Evolutionary conservation across 2,329 filamentous ascomycete genomes (phyloP).

Genomic region (Alternaria sp.): DNA sequence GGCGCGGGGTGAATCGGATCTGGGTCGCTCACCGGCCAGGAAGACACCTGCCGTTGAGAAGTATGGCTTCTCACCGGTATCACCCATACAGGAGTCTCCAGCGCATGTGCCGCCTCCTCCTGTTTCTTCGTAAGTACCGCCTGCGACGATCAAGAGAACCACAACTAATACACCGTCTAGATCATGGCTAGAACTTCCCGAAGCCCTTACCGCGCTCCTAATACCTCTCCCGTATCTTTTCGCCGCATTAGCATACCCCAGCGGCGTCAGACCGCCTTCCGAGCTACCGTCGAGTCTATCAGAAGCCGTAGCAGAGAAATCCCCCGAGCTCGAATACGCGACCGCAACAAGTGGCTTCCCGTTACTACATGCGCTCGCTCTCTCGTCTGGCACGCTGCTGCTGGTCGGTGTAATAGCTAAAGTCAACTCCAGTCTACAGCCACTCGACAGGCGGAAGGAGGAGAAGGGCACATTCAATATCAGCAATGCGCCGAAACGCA

Average conservation of each 20-base stretch:
- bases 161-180: slow-evolving; percentile 22
- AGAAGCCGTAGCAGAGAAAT: slow-evolving; percentile 30
- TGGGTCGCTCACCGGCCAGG: slow-evolving; percentile 46
- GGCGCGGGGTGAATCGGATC: slow-evolving; percentile 54
- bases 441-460: slow-evolving; percentile 46
- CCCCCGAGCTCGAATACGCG: slow-evolving; percentile 14
- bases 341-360: slow-evolving; percentile 27
- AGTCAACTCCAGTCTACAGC: slow-evolving; percentile 34
- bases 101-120: slow-evolving; percentile 17
- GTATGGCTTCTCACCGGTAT: slow-evolving; percentile 45
- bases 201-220: slow-evolving; percentile 58
- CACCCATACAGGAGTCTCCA: slow-evolving; percentile 42
- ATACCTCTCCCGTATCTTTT: slow-evolving; percentile 58
- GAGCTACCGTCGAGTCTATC: slow-evolving; percentile 28
- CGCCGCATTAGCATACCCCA: slow-evolving; percentile 55
- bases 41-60: slow-evolving; percentile 26
- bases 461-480: slow-evolving; percentile 19
- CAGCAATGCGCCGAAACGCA: slow-evolving; percentile 21
- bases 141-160: neutral
- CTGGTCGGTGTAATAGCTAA: slow-evolving; percentile 52
- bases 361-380: slow-evolving; percentile 52
- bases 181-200: slow-evolving; percentile 49
- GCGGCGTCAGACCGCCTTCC: slow-evolving; percentile 13
- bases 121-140: slow-evolving; percentile 29
- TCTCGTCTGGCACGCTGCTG: slow-evolving; percentile 56